Conservation (phyloP, 2,329 filamentous ascomycete genomes). For the Mycosphaerella arachidis region DNA sequence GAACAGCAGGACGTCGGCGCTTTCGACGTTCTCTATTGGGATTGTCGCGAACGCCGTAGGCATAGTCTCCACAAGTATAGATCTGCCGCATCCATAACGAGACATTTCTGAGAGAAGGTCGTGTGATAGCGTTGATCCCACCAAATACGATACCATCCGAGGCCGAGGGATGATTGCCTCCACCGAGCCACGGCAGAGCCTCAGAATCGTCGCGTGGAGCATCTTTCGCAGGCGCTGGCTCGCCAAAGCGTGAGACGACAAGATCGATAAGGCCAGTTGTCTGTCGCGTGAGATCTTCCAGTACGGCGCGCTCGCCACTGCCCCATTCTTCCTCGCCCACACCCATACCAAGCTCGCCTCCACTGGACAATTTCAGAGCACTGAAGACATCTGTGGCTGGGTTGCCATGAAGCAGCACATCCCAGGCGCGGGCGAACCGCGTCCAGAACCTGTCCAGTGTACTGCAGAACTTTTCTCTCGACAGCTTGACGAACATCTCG, state of each 20-base stretch:
- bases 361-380: conserved; percentile 81
- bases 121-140: conserved; percentile 68
- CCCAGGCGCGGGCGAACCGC: conserved; percentile 65
- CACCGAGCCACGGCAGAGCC: conserved; percentile 64
- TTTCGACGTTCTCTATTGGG: conserved; percentile 61
- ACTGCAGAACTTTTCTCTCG: conserved; percentile 64
- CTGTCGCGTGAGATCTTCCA: conserved; percentile 77
- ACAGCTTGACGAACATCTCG: conserved; percentile 61
- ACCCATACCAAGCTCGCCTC: conserved; percentile 86
- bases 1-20: conserved; percentile 38
- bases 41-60: conserved; percentile 80
- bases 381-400: conserved; percentile 74
- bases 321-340: conserved; percentile 95
- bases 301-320: conserved; percentile 85
- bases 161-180: conserved; percentile 60
- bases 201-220: conserved; percentile 25
- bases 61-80: conserved; percentile 74
- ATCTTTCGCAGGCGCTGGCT: conserved; percentile 39
- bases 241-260: conserved; percentile 80
- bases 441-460: conserved; percentile 80
- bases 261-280: conserved; percentile 84
- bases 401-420: conserved; percentile 84
- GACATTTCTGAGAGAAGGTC: conserved; percentile 65
- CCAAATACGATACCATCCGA: conserved; percentile 85
- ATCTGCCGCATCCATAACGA: conserved; percentile 86